Evolutionary conservation across 2,329 filamentous ascomycete genomes (phyloP), one percentile per base, ranked within the genome.

Genomic region (Sclerotinia subarctica): DNA sequence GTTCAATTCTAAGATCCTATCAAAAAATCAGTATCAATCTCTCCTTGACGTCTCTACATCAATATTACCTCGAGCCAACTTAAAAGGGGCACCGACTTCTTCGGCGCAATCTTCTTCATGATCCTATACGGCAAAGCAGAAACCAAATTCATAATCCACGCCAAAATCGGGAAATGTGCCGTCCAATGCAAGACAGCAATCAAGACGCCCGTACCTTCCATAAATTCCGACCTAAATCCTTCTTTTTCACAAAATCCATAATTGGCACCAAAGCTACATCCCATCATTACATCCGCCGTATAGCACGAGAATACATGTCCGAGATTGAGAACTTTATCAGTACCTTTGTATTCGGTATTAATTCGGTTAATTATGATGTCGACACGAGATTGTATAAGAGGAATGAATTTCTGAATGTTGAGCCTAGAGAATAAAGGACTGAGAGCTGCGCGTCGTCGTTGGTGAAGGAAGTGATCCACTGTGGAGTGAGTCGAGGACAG

Each of bases 221-320:
- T 42, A 24, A 60, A 66, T 19, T 66, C 54, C 17, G 54, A 59
- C 1, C 29, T 53, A n/a, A 67, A 67, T 5, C 24, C 42, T 35
- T 19, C 46, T n/a, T n/a, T 42, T 11, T 63, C 57, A 29, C 47
- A 67, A 38, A 52, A 67, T 26, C 51, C 51, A 38, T 62, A 53
- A 24, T 62, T 62, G 6, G 17, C 35, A 38, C 57, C 65, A 46
- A 67, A 67, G 49, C 65, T 71, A 70, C 77, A 77, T 53, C 73
- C 66, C 57, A 72, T 74, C n/a, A 76, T 71, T 13, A 73, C 71
- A 67, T 78, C 75, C 11, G 56, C 53, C 3, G 65, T 67, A 24
- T 35, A 67, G 15, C 65, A 62, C 1, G 56, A 44, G 10, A 67
- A 62, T 4, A 62, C 47, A 51, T 67, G 26, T 32, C 56, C 56